Conservation (phyloP, 495 filamentous ascomycete genomes). For the Penicillium parvum region DNA sequence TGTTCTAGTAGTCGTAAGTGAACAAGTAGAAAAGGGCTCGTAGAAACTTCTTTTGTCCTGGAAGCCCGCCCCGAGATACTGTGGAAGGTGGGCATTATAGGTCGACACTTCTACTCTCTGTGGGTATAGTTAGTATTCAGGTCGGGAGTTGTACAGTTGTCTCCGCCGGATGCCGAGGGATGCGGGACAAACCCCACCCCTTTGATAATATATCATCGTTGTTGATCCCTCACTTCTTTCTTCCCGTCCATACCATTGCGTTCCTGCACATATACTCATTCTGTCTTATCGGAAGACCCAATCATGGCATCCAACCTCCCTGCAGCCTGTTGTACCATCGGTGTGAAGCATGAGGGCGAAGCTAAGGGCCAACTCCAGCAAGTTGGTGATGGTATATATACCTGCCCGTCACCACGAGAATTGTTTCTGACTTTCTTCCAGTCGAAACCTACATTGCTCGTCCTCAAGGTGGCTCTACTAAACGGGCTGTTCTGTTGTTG, state of each 20-base stretch:
- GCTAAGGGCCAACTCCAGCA: slow-evolving; percentile 21
- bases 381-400: slow-evolving; percentile 22
- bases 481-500: slow-evolving; percentile 26
- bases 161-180: no score
- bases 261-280: not conserved
- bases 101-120: not conserved
- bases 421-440: slow-evolving; percentile 3
- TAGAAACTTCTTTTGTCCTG: no score
- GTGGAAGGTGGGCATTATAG: no score
- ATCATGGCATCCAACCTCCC: slow-evolving; percentile 51
- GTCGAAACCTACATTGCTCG: slow-evolving; percentile 30
- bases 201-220: not conserved
- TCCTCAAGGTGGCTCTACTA: slow-evolving; percentile 17
- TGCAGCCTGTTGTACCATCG: slow-evolving; percentile 42
- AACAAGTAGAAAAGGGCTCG: no score
- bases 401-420: not conserved
- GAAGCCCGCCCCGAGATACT: no score
- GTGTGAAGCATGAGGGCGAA: slow-evolving; percentile 32
- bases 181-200: not conserved
- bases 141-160: no score
- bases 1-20: not conserved
- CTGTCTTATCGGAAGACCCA: no score
- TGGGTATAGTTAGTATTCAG: not conserved
- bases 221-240: not conserved
- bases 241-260: not conserved